These are phyloP conservation scores for Immersiella caudata DNA, from an alignment of 495 filamentous ascomycete genomes.

Conservation along the genomic window DNA sequence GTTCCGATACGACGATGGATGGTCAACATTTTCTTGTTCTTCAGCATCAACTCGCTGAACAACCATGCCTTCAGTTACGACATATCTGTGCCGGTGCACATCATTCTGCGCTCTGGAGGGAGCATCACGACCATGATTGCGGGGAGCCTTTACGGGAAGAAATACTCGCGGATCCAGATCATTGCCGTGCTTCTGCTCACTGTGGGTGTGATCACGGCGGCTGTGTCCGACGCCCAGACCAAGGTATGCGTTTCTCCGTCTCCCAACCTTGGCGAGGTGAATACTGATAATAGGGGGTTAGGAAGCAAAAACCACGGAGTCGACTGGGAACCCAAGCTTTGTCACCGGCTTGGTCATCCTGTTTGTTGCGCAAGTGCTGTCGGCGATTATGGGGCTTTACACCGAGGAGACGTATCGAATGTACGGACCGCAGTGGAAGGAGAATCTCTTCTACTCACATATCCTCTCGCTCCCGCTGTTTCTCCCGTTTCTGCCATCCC, in stretches of 20 bases:
- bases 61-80: slow-evolving; percentile 97
- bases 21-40: slow-evolving; percentile 87
- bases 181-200: slow-evolving; percentile 80
- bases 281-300: slow-evolving; percentile 10
- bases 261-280: not conserved
- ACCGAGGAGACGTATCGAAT: slow-evolving; percentile 83
- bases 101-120: slow-evolving; percentile 92
- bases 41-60: slow-evolving; percentile 89
- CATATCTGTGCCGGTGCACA: slow-evolving; percentile 95
- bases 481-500: slow-evolving; percentile 56
- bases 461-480: slow-evolving; percentile 73
- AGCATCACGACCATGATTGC: slow-evolving; percentile 91
- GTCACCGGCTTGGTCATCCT: slow-evolving; percentile 81
- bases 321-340: slow-evolving; percentile 48
- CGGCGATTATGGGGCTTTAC: slow-evolving; percentile 93
- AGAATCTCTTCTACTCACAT: slow-evolving; percentile 94
- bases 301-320: slow-evolving; percentile 36
- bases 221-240: slow-evolving; percentile 81
- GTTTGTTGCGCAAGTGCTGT: slow-evolving; percentile 84
- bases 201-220: slow-evolving; percentile 79
- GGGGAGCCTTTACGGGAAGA: slow-evolving; percentile 80
- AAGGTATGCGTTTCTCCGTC: slow-evolving; percentile 59
- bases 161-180: slow-evolving; percentile 79
- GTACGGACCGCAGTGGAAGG: slow-evolving; percentile 90
- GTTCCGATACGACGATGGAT: slow-evolving; percentile 86